Base-by-base conservation (phyloP, 345 rosid genomes). In the Ceriops decandra region DNA sequence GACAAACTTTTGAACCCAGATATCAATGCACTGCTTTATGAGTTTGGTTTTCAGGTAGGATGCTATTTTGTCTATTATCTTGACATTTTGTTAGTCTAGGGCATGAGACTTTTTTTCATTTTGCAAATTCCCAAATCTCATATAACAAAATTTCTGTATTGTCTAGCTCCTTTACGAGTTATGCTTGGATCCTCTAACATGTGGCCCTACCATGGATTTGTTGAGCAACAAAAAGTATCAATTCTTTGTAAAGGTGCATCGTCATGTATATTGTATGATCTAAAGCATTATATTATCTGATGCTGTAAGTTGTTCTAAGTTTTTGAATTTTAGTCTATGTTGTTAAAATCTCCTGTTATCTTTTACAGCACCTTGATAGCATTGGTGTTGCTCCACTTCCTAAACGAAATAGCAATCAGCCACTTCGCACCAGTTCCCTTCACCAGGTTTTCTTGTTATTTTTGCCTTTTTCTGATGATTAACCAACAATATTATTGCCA, bases 331-430 rank as follows among this genome's bases (percentile, higher is more conserved):
- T 52, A 5, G 54, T 22, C 49, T 57, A 24, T 38, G 32, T 73
- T 49, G 32, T 73, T 33, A 58, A 49, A 67, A 51, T 33, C 30
- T 28, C n/a, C 26, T 30, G 10, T 61, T 70, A 3, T 56, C 21
- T 53, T 70, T 68, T 62, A 61, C 88, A 93, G 97, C 97, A 93
- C 80, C 88, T 93, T 32, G 92, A 91, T 75, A 74, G 91, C 16
- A 75, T 93, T n/a, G 91, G 91, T 75, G 83, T 89, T 77, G 90
- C 92, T 85, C 77, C 91, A 27, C 98, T 93, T 70, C 97, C 91
- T 64, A 93, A 89, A 78, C 80, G 98, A 68, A 91, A 82, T 71
- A 82, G 78, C 83, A 87, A 84, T 73, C 96, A 91, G 84, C 82
- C 86, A 26, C 89, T 91, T 57, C 95, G 97, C 72, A 86, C 88